Base-by-base conservation (phyloP, 805 yeast species). In the Barnettozyma pratensis region DNA sequence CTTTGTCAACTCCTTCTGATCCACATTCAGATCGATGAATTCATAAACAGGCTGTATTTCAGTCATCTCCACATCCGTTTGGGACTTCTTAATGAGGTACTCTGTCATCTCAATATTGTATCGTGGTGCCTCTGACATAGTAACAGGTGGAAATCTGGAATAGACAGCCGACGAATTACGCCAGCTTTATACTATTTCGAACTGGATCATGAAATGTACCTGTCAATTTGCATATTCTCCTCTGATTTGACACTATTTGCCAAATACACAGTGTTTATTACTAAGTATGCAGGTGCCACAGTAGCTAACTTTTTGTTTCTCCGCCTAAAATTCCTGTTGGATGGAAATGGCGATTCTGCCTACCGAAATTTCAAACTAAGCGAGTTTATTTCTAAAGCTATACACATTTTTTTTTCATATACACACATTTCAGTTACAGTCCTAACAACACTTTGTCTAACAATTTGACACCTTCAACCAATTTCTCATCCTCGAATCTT, bases 401-500 rank as follows among this genome's bases (percentile, higher is more conserved):
- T 19, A 19, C 19, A 19, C 19, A 19, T 19, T 19, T 19, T 19
- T 19, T 19, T 3, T 19, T 19, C 34, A 8, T 8, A 11, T 31
- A 11, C 11, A 8, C 34, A 31, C 3, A 12, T 26, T 26, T 32
- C 12, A 31, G 29, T 37, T 44, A 53, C n/a, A 50, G 26, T 11
- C 51, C 52, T 42, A 70, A 53, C 5, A 70, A 53, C 6, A 68
- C 59, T 19, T 64, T 62, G 25, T 64, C 69, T 31, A 76, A 54
- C 7, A 69, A 59, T 56, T 70, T 70, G 7, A 73, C 70, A n/a
- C 75, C 76, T 29, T 73, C 75, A 29, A 77, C 74, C 5, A 74
- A 64, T 44, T 73, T 74, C 54, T 77, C 81, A 52, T 77, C 81
- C 37, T 65, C 63, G 66, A 72, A 77, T 45, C 82, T 65, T 52